Conservation (phyloP, 2,329 filamentous ascomycete genomes). For the Microdochium trichocladiopsis region DNA sequence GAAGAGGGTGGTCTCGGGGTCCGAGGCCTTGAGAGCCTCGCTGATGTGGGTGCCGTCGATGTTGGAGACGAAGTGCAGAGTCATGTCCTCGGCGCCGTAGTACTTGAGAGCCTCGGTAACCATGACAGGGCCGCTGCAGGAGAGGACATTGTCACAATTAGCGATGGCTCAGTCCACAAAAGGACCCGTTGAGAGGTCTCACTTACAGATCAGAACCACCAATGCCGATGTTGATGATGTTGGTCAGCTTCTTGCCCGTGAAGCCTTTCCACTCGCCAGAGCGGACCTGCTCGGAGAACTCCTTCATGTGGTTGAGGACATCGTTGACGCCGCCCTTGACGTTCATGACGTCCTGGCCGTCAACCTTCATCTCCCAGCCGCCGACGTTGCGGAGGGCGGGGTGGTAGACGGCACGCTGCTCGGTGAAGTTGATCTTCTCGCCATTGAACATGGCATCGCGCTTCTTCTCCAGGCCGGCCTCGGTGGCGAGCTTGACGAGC, state of each 20-base stretch:
- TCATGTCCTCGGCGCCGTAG: constrained; percentile 81
- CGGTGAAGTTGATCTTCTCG: constrained; percentile 99
- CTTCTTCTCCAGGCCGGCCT: constrained; percentile 86
- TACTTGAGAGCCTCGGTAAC: constrained; percentile 95
- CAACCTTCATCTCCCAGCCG: constrained; percentile 76
- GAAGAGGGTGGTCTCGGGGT: constrained; percentile 98
- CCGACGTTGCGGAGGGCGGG: constrained; percentile 85
- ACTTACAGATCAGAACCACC: constrained; percentile 95
- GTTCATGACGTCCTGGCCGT: constrained; percentile 89
- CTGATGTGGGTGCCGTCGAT: constrained; percentile 98
- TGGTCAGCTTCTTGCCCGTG: constrained; percentile 95
- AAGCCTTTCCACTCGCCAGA: constrained; percentile 96
- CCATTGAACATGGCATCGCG: constrained; percentile 96
- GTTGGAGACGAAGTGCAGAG: constrained; percentile 97
- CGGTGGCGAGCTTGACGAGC: constrained; percentile 82
- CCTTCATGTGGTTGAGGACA: constrained; percentile 95
- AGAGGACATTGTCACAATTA: neutral
- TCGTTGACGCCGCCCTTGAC: constrained; percentile 81
- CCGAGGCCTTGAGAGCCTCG: constrained; percentile 79
- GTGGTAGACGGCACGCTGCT: constrained; percentile 93
- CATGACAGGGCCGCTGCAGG: constrained; percentile 87
- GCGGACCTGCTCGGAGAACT: constrained; percentile 91
- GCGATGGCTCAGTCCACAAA: neutral
- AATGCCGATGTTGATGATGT: constrained; percentile 95
- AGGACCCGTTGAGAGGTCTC: neutral